Evolutionary conservation across 768 basidiomycete species (phyloP).

Genomic region (Lactarius evosmus): DNA sequence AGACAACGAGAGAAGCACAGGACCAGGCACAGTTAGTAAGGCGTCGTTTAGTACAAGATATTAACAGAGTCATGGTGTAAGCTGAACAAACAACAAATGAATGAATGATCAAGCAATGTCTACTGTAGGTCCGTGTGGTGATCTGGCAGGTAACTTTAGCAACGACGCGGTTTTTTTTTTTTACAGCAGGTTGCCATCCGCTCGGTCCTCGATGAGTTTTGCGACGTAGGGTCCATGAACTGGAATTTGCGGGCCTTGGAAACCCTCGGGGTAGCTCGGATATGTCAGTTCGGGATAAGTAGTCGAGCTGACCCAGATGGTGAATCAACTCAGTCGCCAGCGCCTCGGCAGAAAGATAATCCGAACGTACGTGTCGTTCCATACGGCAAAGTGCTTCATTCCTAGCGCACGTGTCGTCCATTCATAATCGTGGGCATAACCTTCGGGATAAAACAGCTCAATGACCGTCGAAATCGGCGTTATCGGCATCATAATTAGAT

Average conservation of each 20-base stretch:
- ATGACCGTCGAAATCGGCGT: slow-evolving; percentile 76
- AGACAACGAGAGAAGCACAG: neutral
- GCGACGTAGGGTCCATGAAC: slow-evolving; percentile 64
- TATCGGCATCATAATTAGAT: slow-evolving; percentile 80
- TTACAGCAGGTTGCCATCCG: slow-evolving; percentile 37
- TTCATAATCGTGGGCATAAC: slow-evolving; percentile 84
- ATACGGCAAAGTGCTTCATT: slow-evolving; percentile 71
- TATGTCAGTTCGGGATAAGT: slow-evolving; percentile 48
- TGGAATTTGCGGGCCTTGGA: slow-evolving; percentile 77
- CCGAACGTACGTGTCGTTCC: slow-evolving; percentile 68
- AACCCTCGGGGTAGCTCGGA: slow-evolving; percentile 77
- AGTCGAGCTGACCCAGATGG: slow-evolving; percentile 33
- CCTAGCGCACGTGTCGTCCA: slow-evolving; percentile 76
- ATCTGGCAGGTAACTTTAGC: neutral
- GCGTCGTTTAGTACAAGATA: neutral
- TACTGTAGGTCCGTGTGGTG: neutral
- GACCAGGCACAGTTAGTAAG: neutral
- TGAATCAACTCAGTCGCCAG: neutral
- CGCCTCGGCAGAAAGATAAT: neutral
- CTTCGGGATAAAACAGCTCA: slow-evolving; percentile 77
- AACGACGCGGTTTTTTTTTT: neutral
- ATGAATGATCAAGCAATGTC: neutral
- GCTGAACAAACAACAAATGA: neutral
- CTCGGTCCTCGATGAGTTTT: slow-evolving; percentile 67
- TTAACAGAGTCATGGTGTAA: neutral